Evolutionary conservation across 2,329 filamentous ascomycete genomes (phyloP).

Genomic region (Nemania diffusa): DNA sequence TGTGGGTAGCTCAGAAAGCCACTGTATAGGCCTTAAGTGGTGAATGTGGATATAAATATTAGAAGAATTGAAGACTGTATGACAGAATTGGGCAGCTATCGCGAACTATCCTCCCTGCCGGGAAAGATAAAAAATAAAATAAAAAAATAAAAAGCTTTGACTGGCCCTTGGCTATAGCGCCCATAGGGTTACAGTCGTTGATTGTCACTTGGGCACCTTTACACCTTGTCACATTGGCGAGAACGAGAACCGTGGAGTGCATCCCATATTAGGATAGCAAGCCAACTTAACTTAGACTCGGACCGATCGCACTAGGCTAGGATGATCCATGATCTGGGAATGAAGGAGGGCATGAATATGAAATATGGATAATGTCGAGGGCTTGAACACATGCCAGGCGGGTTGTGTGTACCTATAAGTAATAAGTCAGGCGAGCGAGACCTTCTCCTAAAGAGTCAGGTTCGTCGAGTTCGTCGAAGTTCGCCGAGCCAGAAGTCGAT

Average conservation of each 20-base stretch:
- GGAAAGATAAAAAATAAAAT: not conserved
- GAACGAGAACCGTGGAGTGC: constrained; percentile 23
- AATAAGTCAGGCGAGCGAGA: not conserved
- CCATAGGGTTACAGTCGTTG: constrained; percentile 24
- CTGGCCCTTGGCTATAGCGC: constrained; percentile 6
- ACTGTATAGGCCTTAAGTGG: constrained; percentile 3
- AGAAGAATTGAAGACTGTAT: constrained; percentile 2
- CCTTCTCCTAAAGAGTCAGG: not conserved
- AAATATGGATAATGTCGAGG: constrained; percentile 9
- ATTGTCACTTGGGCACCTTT: constrained; percentile 2
- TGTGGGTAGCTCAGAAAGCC: not conserved
- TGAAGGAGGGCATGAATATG: constrained; percentile 15
- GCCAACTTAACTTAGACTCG: constrained; percentile 25
- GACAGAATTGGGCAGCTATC: constrained; percentile 14
- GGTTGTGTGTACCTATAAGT: not conserved
- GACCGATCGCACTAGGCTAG: constrained; percentile 30
- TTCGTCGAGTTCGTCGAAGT: not conserved
- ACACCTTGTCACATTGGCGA: constrained; percentile 8
- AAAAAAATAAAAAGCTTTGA: constrained; percentile 16
- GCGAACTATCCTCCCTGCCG: constrained; percentile 5
- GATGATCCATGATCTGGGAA: constrained; percentile 30
- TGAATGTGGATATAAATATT: constrained; percentile 7
- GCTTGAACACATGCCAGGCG: no score
- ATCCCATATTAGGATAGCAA: constrained; percentile 25
- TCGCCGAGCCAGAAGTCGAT: constrained; percentile 4